Evolutionary conservation across 768 basidiomycete species (phyloP), one percentile per base, ranked within the genome.

Genomic region (Boletus vinaceobasis): DNA sequence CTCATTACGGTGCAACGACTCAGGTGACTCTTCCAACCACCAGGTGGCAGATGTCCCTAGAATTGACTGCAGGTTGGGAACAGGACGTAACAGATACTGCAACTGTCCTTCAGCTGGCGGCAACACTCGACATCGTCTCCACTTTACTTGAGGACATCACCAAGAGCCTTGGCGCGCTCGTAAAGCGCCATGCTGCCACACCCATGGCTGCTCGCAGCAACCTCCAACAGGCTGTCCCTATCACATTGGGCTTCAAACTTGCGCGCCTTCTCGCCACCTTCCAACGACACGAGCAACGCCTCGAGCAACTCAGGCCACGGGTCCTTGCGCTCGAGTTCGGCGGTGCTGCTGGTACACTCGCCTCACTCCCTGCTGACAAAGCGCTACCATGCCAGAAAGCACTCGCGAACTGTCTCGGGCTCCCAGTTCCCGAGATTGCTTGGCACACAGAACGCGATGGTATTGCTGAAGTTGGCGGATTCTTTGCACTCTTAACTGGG

Each of bases 11-110:
- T 31, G 75, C 77, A 5, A 79, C 78, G 4, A 79, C 78, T 17
- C 78, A 79, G 71, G 78, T 76, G 43, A 48, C 26, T 26, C 21
- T 33, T 55, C 11, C 29, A 5, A n/a, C 19, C 14, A 32, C 13
- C 26, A 3, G 33, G 23, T 23, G 23, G 23, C 23, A 23, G 23
- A 23, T 23, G 23, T 32, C 38, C 27, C 9, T 21, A 3, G 29
- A 10, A 10, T 31, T 42, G 42, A 50, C 38, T 9, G 6, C 21
- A 14, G 10, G 17, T 48, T 36, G n/a, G 39, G 36, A 50, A 40
- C 43, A 78, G 78, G 78, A 79, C 56, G 75, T 79, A 4, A 77
- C 75, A n/a, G 78, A 79, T 38, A 79, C 78, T 6, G 69, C 77
- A 7, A 77, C 76, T 1, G 59, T 77, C 40, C 68, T 77, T 7